Conservation (phyloP, 2,329 filamentous ascomycete genomes). For the Pseudogymnoascus sp. region DNA sequence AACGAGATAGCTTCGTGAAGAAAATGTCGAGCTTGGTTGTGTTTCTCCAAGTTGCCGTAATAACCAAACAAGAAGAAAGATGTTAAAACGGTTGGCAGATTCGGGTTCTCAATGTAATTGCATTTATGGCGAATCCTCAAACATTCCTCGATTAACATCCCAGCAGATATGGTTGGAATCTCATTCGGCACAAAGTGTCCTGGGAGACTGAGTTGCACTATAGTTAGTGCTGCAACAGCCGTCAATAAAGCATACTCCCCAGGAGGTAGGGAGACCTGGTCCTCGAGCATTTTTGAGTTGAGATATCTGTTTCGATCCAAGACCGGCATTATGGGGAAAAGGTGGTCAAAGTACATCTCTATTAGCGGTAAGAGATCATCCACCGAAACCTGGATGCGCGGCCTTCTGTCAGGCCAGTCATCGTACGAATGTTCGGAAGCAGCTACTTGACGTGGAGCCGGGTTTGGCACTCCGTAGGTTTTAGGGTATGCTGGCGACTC, state of each 20-base stretch:
- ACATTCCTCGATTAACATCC: constrained; percentile 26
- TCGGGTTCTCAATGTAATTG: constrained; percentile 24
- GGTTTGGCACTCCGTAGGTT: background rate
- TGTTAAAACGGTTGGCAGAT: constrained; percentile 26
- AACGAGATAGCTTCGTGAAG: constrained; percentile 27
- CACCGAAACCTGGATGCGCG: background rate
- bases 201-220: constrained; percentile 7
- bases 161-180: background rate
- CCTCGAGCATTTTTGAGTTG: background rate
- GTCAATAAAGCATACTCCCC: background rate
- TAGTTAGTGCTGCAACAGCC: constrained; percentile 1
- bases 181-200: background rate
- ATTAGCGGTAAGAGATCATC: background rate
- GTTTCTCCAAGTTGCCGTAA: constrained; percentile 27
- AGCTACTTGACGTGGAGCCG: background rate
- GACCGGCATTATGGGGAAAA: constrained; percentile 51
- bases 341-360: constrained; percentile 43
- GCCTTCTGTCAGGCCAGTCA: background rate
- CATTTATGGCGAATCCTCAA: constrained; percentile 23
- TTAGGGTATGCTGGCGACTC: background rate
- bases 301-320: constrained; percentile 31
- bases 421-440: background rate
- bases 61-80: constrained; percentile 30
- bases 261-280: background rate
- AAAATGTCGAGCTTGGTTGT: constrained; percentile 31